phyloP scores from a whole-genome alignment of 192 early-diverging fungal species.

The Coemansia sp. region DNA sequence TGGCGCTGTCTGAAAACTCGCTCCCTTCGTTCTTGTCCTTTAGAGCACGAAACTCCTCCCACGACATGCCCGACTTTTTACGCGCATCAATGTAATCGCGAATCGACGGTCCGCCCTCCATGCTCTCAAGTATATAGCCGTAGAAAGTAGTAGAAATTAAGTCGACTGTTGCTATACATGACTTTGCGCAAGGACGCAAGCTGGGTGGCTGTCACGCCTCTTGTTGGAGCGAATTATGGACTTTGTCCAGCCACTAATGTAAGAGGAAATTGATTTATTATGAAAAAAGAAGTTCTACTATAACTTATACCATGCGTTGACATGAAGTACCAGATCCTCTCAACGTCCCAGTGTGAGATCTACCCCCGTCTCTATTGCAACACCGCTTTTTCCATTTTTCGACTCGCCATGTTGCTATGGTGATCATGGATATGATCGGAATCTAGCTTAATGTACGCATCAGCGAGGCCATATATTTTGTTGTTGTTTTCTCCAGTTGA shows the following conservation, averaged over 20 bases:
- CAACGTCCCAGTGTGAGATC: no score
- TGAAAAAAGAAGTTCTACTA: no score
- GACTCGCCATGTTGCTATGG: no score
- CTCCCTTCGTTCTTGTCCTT: constrained; percentile 34
- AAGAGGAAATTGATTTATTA: no score
- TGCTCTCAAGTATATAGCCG: background rate
- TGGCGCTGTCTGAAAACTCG: constrained; percentile 40
- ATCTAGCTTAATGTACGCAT: no score
- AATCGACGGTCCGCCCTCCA: constrained; percentile 33
- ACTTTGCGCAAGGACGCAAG: background rate
- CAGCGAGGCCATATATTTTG: no score
- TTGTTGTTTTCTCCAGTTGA: no score
- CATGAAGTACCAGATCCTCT: no score
- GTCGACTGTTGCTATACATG: background rate
- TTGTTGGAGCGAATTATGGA: background rate
- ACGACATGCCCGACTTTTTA: constrained; percentile 48
- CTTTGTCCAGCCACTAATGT: background rate
- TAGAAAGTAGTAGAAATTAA: background rate
- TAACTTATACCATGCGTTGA: no score
- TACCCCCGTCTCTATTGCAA: no score
- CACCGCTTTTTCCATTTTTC: no score
- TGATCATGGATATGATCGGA: no score
- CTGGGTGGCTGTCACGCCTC: background rate
- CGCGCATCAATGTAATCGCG: constrained; percentile 50
- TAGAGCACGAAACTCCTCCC: constrained; percentile 49